These are phyloP conservation scores for Thielaviopsis cerberus DNA, from an alignment of 2,329 filamentous ascomycete genomes.

Conservation along the genomic window DNA sequence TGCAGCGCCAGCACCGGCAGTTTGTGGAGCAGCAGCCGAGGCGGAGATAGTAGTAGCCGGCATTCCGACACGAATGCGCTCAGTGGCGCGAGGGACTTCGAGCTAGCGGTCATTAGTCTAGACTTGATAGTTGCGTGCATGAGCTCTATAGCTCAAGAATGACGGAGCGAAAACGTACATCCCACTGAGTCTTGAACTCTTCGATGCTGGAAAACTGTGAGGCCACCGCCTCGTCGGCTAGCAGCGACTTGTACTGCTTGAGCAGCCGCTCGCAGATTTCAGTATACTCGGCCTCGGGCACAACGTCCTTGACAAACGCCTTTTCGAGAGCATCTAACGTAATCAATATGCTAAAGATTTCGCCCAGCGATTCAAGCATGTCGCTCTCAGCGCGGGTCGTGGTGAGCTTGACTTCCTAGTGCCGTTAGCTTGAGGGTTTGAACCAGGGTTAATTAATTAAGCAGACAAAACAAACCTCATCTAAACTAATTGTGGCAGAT, in stretches of 20 bases:
- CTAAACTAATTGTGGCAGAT: conserved; percentile 79
- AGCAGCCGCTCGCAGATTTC: conserved; percentile 86
- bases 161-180: conserved; percentile 38
- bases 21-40: conserved; percentile 27
- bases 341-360: conserved; percentile 93
- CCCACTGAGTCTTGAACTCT: conserved; percentile 79
- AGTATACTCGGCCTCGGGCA: conserved; percentile 80
- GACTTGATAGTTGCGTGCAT: too few species aligned
- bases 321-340: conserved; percentile 91
- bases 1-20: conserved; percentile 19
- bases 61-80: conserved; percentile 79
- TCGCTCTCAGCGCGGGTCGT: conserved; percentile 77
- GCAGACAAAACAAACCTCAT: conserved; percentile 43
- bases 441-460: neutral
- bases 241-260: conserved; percentile 90
- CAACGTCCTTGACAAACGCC: conserved; percentile 87
- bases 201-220: conserved; percentile 74
- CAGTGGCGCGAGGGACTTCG: conserved; percentile 83
- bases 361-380: conserved; percentile 84
- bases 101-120: conserved; percentile 37
- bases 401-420: conserved; percentile 78
- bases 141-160: neutral
- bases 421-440: neutral
- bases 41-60: conserved; percentile 59
- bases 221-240: conserved; percentile 82